A percentile compares a stretch with the other conserved stretches of the same genome.
Evolutionary conservation across 2,329 filamentous ascomycete species (phyloP).

Genomic region (Hysterium pulicare): DNA sequence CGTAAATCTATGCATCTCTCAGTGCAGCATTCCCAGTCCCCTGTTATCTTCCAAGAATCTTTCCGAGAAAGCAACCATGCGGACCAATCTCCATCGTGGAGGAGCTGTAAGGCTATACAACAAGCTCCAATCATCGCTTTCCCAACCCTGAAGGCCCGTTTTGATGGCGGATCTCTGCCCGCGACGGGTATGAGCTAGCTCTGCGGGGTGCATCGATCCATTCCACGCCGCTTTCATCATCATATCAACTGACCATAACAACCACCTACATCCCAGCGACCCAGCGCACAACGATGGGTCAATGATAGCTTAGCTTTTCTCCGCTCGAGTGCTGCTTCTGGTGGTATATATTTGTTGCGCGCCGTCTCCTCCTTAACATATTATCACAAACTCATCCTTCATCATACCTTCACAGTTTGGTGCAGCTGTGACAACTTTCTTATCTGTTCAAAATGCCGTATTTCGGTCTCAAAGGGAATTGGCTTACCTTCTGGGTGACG

Average conservation of each 20-base stretch:
- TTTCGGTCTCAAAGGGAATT: conserved; percentile 53
- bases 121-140: too few species aligned
- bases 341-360: neutral
- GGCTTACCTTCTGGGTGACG: conserved; percentile 57
- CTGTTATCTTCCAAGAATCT: too few species aligned
- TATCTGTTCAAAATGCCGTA: conserved; percentile 40
- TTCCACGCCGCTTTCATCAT: neutral
- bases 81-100: neutral
- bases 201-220: neutral
- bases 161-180: too few species aligned
- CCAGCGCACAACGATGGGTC: too few species aligned
- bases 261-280: too few species aligned
- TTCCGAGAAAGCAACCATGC: neutral
- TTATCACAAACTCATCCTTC: neutral
- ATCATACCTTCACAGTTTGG: neutral
- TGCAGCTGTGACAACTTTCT: neutral
- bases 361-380: neutral
- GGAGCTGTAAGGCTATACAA: too few species aligned
- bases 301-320: too few species aligned
- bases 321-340: neutral
- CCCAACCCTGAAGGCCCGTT: too few species aligned
- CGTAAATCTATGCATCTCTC: too few species aligned
- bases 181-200: too few species aligned
- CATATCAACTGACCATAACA: neutral
- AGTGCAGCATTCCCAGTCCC: too few species aligned